These are phyloP conservation scores for Cutaneotrichosporon cavernicola DNA, from an alignment of 1,284 basidiomycete species.

Conservation along the genomic window DNA sequence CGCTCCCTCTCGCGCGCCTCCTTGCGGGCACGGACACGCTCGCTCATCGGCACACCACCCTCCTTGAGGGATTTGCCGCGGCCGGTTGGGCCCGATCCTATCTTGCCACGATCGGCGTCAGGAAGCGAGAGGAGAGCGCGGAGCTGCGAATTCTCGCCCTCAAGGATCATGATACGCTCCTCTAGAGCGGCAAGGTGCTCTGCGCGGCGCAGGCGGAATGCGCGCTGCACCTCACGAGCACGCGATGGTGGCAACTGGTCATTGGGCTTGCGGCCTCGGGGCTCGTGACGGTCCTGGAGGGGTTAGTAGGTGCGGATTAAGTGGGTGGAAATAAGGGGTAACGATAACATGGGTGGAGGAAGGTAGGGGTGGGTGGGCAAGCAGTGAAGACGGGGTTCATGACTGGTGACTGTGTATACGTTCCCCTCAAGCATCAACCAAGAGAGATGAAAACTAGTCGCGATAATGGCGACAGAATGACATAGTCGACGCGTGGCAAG, in stretches of 20 bases:
- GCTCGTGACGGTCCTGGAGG: conserved; percentile 48
- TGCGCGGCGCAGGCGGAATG: conserved; percentile 83
- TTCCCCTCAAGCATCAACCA: background rate
- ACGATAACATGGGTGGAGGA: background rate
- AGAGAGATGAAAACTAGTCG: background rate
- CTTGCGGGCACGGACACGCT: conserved; percentile 51
- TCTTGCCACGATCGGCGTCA: conserved; percentile 54
- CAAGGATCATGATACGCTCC: conserved; percentile 74
- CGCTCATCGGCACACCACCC: conserved; percentile 53
- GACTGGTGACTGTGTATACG: background rate
- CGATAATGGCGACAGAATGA: background rate
- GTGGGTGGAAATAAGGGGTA: background rate
- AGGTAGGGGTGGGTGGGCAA: background rate
- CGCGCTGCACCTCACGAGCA: conserved; percentile 85
- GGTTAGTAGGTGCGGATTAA: background rate
- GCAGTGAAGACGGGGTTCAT: no score
- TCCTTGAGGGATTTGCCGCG: conserved; percentile 52
- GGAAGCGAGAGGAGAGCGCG: conserved; percentile 73
- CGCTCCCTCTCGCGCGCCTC: conserved; percentile 48
- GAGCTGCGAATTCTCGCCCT: conserved; percentile 77
- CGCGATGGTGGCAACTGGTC: conserved; percentile 88
- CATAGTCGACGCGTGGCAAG: background rate
- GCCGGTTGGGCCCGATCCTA: conserved; percentile 54
- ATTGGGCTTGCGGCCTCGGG: conserved; percentile 82
- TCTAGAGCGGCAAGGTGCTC: conserved; percentile 83